Evolutionary conservation across 352 stramenopile genomes (phyloP).

Genomic region (Globisporangium spinosum): DNA sequence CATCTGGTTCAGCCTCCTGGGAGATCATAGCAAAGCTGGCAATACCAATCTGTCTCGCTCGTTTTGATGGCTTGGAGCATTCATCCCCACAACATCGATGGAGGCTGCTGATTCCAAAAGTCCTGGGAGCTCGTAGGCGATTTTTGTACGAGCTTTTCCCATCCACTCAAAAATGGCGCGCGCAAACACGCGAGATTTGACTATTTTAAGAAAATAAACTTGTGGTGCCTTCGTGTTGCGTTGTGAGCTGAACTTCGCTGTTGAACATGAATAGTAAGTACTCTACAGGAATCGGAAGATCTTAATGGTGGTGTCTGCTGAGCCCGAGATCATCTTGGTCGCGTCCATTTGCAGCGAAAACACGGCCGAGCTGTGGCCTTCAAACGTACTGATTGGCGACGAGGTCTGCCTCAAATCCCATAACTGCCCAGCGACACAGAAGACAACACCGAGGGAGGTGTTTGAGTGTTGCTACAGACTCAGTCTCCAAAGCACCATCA

Average conservation of each 20-base stretch:
- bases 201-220: background rate
- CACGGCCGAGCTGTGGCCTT: conserved; percentile 30
- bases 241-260: no score
- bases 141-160: no score
- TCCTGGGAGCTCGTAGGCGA: no score
- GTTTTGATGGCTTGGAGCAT: no score
- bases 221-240: background rate
- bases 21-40: background rate
- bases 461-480: background rate
- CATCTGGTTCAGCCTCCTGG: background rate
- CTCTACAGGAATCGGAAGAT: conserved; percentile 28
- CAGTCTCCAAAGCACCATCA: background rate
- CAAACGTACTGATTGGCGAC: conserved; percentile 17
- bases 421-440: conserved; percentile 3
- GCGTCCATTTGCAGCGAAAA: conserved; percentile 32
- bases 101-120: no score
- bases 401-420: conserved; percentile 24
- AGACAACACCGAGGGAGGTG: background rate
- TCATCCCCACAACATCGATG: no score
- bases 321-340: conserved; percentile 31
- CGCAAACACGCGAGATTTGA: no score
- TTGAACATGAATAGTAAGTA: background rate
- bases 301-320: conserved; percentile 31
- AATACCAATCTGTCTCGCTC: no score
- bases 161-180: no score